phyloP scores from a whole-genome alignment of 208 protist genomes.

The Acanthamoeba sp. region DNA sequence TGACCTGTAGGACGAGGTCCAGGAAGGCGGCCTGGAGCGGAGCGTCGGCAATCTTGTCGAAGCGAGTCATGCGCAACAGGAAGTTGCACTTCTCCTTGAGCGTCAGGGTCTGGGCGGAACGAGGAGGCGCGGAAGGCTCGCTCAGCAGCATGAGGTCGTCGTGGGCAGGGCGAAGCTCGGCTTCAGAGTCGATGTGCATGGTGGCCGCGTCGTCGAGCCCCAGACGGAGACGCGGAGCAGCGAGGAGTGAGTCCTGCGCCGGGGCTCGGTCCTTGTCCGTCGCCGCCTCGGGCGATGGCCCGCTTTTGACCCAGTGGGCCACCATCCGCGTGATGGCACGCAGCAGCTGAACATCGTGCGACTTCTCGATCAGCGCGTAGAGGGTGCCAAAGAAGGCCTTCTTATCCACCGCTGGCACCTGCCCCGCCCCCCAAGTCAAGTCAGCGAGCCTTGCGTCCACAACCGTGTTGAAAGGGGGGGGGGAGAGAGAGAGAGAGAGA shows the following conservation, averaged over 20 bases:
- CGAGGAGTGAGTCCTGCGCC: not conserved
- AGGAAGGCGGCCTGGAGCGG: not conserved
- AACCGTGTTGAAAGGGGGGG: too few species aligned
- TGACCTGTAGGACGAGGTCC: not conserved
- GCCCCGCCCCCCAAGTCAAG: not conserved
- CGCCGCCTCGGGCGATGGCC: not conserved
- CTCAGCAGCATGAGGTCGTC: not conserved
- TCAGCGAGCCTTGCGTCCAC: not conserved
- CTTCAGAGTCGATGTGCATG: not conserved
- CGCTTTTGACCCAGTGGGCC: constrained; percentile 39
- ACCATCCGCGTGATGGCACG: not conserved
- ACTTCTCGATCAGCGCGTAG: constrained; percentile 39
- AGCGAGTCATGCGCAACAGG: constrained; percentile 65
- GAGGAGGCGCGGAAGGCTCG: not conserved
- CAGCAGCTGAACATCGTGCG: constrained; percentile 18
- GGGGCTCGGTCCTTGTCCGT: not conserved
- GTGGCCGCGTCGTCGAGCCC: too few species aligned
- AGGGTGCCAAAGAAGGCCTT: constrained; percentile 55
- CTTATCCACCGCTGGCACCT: constrained; percentile 49
- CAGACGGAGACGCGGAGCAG: too few species aligned
- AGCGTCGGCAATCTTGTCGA: constrained; percentile 14
- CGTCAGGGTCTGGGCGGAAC: not conserved
- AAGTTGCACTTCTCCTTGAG: constrained; percentile 67
- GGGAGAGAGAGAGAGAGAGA: too few species aligned
- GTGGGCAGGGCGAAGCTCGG: not conserved